A percentile compares a stretch with the other conserved stretches of the same genome.
Conservation (phyloP, 176 grass and related monocot genomes). For the Zoysia japonica region DNA sequence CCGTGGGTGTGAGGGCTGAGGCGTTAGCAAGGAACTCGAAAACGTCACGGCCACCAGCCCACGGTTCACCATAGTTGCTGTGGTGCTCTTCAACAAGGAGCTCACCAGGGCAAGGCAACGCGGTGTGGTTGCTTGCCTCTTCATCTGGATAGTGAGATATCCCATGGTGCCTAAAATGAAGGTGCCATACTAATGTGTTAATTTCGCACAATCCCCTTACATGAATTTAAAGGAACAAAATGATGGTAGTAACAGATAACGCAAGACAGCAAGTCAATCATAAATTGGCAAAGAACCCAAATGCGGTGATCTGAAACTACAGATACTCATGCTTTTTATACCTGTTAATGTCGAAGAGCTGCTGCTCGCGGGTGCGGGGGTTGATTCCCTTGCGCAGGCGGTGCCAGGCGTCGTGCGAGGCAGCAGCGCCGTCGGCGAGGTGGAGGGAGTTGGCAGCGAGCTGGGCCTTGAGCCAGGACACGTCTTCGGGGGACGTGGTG, state of each 20-base stretch:
- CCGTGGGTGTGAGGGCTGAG: constrained; percentile 45
- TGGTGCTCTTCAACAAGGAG: constrained; percentile 97
- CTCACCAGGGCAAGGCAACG: constrained; percentile 67
- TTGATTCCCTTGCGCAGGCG: constrained; percentile 95
- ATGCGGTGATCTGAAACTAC: not conserved
- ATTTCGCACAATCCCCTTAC: not conserved
- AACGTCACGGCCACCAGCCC: constrained; percentile 81
- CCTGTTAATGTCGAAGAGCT: constrained; percentile 85
- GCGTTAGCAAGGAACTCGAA: constrained; percentile 83
- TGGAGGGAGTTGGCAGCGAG: constrained; percentile 65
- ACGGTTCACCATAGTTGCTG: constrained; percentile 92
- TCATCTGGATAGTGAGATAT: constrained; percentile 72
- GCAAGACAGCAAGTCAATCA: not conserved
- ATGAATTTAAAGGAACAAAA: not conserved
- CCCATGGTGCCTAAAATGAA: constrained; percentile 64
- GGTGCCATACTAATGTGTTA: constrained; percentile 22
- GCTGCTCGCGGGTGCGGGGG: constrained; percentile 74
- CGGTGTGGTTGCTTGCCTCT: constrained; percentile 64
- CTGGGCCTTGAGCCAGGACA: constrained; percentile 71
- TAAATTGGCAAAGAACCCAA: not conserved
- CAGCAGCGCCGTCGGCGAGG: constrained; percentile 39
- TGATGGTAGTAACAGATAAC: not conserved
- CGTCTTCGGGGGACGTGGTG: constrained; percentile 61
- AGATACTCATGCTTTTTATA: not conserved
- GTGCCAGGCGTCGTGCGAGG: constrained; percentile 54